Base-by-base conservation (phyloP, 306 rosid genomes). In the Glycine soja region DNA sequence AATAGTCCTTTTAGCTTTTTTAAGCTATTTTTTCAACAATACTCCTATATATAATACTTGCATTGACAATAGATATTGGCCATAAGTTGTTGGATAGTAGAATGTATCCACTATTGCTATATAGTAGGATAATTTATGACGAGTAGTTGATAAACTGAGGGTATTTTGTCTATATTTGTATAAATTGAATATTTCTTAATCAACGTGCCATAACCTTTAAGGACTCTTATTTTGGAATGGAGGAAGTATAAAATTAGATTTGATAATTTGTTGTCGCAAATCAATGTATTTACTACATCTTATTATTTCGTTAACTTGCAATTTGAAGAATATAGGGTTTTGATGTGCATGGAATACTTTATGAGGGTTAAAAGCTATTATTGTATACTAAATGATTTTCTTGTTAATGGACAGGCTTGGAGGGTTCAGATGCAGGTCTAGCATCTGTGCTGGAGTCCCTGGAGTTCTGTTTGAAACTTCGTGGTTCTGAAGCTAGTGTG, bases 401-500 rank as follows among this genome's bases (percentile, higher is more conserved):
- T n/a, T 82, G 56, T 82, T 68, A 56, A 40, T 80, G 80, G 72
- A 80, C 85, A 91, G 98, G 98, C 59, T 79, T 91, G 90, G 98
- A 92, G 82, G 94, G 96, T 81, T 86, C 90, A 24, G 99, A 95
- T 83, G 93, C 94, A 82, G 91, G 96, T 84, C 88, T 95, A 74
- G 96, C 99, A 69, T 95, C 96, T 3, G 93, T 95, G 77, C 86
- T 95, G 80, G 97, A 93, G 84, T 93, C 99, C 82, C 90, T 95
- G 70, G 96, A 93, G 83, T 93, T 95, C 80, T 93, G 97, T 86
- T 85, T 95, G 89, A 95, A 91, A 82, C 94, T 90, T 65, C 97
- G 99, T 74, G 97, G 99, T 77, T 95, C 99, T 77, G 98, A 93
- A 86, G 98, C 99, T 54, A 88, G 92, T 8, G 96, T 95, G 67